Percentiles rank a stretch among this genome's conserved stretches.
Conservation (phyloP, 2,329 filamentous ascomycete genomes). For the Colletotrichum caudatum region DNA sequence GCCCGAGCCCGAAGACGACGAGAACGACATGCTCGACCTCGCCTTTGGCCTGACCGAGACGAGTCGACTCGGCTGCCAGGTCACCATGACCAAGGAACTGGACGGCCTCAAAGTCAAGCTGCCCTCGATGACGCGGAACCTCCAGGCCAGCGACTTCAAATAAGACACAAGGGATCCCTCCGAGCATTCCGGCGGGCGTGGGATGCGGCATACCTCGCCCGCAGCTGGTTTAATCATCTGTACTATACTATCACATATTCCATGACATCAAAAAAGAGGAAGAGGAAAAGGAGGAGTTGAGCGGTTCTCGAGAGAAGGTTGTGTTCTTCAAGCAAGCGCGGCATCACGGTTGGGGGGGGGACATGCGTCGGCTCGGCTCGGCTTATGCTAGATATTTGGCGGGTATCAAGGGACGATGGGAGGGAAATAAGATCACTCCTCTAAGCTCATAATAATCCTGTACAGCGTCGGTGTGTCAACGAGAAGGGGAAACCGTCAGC, state of each 20-base stretch:
- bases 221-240: slow-evolving; percentile 35
- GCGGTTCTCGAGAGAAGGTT: background rate
- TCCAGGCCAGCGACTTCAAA: slow-evolving; percentile 94
- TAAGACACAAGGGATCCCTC: slow-evolving; percentile 40
- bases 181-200: slow-evolving; percentile 19
- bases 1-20: slow-evolving; percentile 81
- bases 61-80: slow-evolving; percentile 85
- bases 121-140: slow-evolving; percentile 93
- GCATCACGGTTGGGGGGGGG: slow-evolving; percentile 23
- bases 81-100: slow-evolving; percentile 89
- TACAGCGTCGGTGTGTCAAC: slow-evolving; percentile 18
- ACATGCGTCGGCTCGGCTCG: slow-evolving; percentile 31
- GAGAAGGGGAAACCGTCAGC: background rate
- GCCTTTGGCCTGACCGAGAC: slow-evolving; percentile 93
- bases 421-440: slow-evolving; percentile 45
- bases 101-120: slow-evolving; percentile 88
- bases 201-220: slow-evolving; percentile 19
- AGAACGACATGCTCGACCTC: slow-evolving; percentile 92
- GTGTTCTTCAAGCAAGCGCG: slow-evolving; percentile 33
- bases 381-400: slow-evolving; percentile 41
- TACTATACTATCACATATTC: slow-evolving; percentile 39
- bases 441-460: slow-evolving; percentile 28
- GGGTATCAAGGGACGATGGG: slow-evolving; percentile 43
- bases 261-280: slow-evolving; percentile 1
- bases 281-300: background rate